Conservation (phyloP, 495 filamentous ascomycete species). For the Astrothelium macrocarpum region DNA sequence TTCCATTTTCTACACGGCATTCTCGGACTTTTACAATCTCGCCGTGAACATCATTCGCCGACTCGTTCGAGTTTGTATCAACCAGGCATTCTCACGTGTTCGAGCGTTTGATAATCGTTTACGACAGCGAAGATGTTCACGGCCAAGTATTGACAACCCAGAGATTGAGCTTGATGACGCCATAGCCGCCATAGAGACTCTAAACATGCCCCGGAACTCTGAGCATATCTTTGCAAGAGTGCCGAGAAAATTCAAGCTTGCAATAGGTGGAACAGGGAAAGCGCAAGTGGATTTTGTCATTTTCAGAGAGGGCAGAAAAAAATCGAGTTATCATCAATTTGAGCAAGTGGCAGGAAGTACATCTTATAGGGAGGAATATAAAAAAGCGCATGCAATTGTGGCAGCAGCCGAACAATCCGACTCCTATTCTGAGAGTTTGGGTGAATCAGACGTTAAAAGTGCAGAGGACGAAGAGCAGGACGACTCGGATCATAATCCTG, state of each 20-base stretch:
- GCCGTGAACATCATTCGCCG: constrained; percentile 54
- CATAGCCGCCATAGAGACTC: not conserved
- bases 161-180: not conserved
- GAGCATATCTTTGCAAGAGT: not conserved
- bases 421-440: not conserved
- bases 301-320: too few species aligned
- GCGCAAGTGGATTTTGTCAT: too few species aligned
- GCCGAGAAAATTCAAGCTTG: not conserved
- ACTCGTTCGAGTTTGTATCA: constrained; percentile 57
- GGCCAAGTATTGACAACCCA: not conserved
- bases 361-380: too few species aligned
- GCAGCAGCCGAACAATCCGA: not conserved
- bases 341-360: too few species aligned
- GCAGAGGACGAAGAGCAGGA: not conserved
- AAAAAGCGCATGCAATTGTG: not conserved
- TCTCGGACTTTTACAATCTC: constrained; percentile 66
- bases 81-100: constrained; percentile 51
- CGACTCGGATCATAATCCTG: not conserved
- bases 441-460: not conserved
- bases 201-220: not conserved
- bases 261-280: too few species aligned
- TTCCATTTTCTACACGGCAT: constrained; percentile 54
- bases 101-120: constrained; percentile 24
- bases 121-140: not conserved
- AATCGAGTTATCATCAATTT: too few species aligned